Conservation (phyloP, 768 basidiomycete genomes). For the Lentinula sp. region DNA sequence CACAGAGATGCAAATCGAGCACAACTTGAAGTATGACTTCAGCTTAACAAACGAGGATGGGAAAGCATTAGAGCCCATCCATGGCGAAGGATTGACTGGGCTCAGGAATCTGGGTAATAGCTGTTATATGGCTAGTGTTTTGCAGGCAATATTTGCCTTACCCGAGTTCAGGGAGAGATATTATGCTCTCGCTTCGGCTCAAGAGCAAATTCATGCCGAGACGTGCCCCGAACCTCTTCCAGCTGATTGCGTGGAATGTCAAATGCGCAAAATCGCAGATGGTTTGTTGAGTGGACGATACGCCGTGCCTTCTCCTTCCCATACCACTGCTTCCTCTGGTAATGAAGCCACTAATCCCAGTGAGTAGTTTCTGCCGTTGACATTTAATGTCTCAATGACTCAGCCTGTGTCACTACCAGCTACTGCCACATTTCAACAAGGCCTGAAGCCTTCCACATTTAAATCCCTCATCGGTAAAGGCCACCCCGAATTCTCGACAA, state of each 20-base stretch:
- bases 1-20: constrained; percentile 98
- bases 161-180: constrained; percentile 74
- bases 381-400: background rate
- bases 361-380: background rate
- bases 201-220: constrained; percentile 39
- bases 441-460: constrained; percentile 76
- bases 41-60: constrained; percentile 84
- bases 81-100: constrained; percentile 86
- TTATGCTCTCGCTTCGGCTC: constrained; percentile 19
- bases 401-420: constrained; percentile 19
- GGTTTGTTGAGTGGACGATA: constrained; percentile 92
- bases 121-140: constrained; percentile 95
- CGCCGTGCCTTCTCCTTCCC: constrained; percentile 47
- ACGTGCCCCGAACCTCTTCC: constrained; percentile 65
- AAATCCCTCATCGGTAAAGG: constrained; percentile 89
- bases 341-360: background rate
- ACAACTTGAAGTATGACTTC: constrained; percentile 93
- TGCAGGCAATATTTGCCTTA: constrained; percentile 84
- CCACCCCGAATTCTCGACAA: constrained; percentile 91
- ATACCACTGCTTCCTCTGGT: background rate
- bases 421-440: constrained; percentile 62
- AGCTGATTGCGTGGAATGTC: constrained; percentile 88
- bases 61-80: constrained; percentile 80
- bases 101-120: constrained; percentile 92
- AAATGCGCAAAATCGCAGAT: constrained; percentile 88